phyloP scores from a whole-genome alignment of 441 rosid genomes.

The Erodium texanum region DNA sequence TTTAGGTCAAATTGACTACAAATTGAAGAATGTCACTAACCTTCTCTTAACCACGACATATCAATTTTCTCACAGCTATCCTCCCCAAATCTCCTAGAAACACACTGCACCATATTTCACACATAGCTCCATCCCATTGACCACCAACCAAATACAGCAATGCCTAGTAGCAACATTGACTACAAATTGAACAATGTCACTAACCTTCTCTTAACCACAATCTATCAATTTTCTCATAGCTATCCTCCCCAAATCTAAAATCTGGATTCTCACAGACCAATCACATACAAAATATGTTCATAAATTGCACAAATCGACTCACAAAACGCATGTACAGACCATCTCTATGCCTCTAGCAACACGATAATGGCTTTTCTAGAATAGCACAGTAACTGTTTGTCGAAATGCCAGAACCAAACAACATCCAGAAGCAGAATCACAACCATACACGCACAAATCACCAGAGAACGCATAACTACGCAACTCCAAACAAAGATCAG shows the following conservation, averaged over 20 bases:
- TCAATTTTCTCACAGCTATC: not conserved
- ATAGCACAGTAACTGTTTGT: not conserved
- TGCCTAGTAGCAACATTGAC: too few relatives aligned
- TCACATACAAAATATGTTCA: not conserved
- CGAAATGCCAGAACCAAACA: not conserved
- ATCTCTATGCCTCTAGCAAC: not conserved
- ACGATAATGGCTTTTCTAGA: not conserved
- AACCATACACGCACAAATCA: not conserved
- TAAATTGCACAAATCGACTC: not conserved
- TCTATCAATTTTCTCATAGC: not conserved
- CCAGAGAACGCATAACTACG: not conserved
- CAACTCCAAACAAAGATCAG: not conserved
- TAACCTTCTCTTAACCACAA: not conserved
- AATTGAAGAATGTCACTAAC: not conserved
- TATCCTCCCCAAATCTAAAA: not conserved
- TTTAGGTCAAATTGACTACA: not conserved
- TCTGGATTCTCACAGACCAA: not conserved
- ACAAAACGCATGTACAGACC: not conserved
- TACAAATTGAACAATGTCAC: too few relatives aligned
- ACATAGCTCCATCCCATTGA: too few relatives aligned
- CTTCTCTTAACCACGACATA: not conserved
- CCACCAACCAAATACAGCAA: too few relatives aligned
- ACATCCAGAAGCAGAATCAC: not conserved
- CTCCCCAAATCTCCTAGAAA: not conserved
- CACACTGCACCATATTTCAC: too few relatives aligned